Base-by-base conservation (phyloP, 2,329 filamentous ascomycete genomes). In the Apiospora aurea region DNA sequence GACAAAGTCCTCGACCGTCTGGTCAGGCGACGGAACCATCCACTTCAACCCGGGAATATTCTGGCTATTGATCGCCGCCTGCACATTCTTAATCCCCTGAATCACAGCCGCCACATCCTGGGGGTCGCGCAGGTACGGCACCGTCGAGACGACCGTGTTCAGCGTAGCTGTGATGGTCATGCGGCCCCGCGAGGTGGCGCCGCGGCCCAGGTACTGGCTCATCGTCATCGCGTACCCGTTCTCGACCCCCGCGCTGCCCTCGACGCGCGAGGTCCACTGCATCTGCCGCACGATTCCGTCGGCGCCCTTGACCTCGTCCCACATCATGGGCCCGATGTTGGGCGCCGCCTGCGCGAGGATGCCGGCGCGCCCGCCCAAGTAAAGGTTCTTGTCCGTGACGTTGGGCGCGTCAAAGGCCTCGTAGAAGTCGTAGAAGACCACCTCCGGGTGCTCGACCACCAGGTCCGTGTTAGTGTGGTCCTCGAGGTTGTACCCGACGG, bases 401-500 rank as follows among this genome's bases (percentile, higher is more conserved):
- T 83, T 86, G 11, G 87, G 87, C 57, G 81, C 82, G 74, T 86
- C 80, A 76, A 85, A 93, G 2, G 91, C 90, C 72, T 83, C 84
- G 78, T 91, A 92, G 78, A 92, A 92, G 82, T 93, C 88, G 77
- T 93, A 93, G 80, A 89, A 89, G n/a, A 82, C 79, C 3, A 86
- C 83, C 47, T 83, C 80, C 2, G 85, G 83, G 73, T 87, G 85
- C 69, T 82, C 79, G 76, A 87, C 78, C 70, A 84, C 83, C 71
- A 82, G 80, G 75, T 88, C 86, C 70, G 87, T 88, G 77, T 87
- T 87, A 74, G 85, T 83, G 75, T 89, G 88, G 74, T 91, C 89
- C 72, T 88, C 85, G 4, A 91, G 82, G 77, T 89, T 89, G 77
- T 88, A 84, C 8, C 89, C 89, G 2, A 91, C 88, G 0, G 89